Percentiles rank a stretch among this genome's conserved stretches.
phyloP scores from a whole-genome alignment of 176 grass and related monocot species.

The Oryza punctata region DNA sequence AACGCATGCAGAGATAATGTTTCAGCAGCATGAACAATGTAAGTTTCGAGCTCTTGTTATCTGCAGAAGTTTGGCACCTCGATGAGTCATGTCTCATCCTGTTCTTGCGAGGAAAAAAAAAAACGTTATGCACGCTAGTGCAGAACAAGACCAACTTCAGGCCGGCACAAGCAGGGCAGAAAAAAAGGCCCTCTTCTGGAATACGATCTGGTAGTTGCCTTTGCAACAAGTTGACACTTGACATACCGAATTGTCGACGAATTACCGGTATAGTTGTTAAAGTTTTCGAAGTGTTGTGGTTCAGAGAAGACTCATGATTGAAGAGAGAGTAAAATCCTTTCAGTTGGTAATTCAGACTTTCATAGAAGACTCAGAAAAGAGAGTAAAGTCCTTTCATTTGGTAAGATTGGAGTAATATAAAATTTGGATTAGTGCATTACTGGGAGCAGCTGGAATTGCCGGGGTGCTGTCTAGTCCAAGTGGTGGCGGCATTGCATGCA shows the following conservation, averaged over 20 bases:
- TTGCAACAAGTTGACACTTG: not conserved
- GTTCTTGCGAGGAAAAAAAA: no score
- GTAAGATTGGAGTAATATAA: not conserved
- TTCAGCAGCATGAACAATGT: slow-evolving; percentile 20
- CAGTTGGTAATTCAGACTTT: no score
- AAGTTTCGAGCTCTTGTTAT: not conserved
- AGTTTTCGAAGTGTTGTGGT: not conserved
- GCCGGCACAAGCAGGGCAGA: not conserved
- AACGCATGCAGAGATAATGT: not conserved
- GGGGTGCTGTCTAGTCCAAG: not conserved
- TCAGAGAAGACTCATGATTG: not conserved
- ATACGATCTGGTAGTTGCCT: not conserved
- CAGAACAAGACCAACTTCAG: not conserved
- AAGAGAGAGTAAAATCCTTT: no score
- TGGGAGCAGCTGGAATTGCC: not conserved
- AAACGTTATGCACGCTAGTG: not conserved
- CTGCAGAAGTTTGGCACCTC: not conserved
- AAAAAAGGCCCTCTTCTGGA: not conserved
- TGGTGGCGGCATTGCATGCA: not conserved
- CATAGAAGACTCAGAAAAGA: not conserved
- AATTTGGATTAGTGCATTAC: not conserved
- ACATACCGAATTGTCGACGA: not conserved
- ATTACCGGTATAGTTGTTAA: not conserved
- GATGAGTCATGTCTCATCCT: no score
- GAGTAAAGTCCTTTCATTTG: not conserved